Evolutionary conservation across 352 stramenopile species (phyloP), one percentile per base, ranked within the genome.

Genomic region (Achlya hypogyna): DNA sequence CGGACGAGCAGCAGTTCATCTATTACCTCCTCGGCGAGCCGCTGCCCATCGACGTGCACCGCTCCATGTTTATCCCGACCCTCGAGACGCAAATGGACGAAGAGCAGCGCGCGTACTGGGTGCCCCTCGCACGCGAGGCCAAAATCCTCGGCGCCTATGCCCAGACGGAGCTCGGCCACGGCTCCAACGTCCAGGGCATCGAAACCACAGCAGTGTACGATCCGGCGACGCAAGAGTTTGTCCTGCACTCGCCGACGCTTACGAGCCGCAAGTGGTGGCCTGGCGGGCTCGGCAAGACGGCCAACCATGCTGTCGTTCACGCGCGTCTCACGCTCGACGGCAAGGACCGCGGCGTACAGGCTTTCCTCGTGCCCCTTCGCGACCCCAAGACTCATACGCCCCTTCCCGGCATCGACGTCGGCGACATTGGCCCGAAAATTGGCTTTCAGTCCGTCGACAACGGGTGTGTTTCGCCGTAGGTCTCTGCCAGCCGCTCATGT

Each of bases 201-300:
- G 87, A 97, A 75, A 99, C 95, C 0, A 96, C 87, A 1, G 96
- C 95, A 0, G 93, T 78, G 2, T 98, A 96, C 73, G 72, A 98
- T 42, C 84, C 86, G 51, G 72, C 82, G 27, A 81, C 75, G 5
- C 83, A 97, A 63, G 90, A 97, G 75, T 99, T 95, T 69, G 77
- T 98, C 27, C 85, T 99, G 58, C 72, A 98, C 76, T 96, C 91
- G 8, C 96, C 96, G 0, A 98, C 93, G 14, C 65, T 98, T 25
- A 98, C 94, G 31, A 87, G 80, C 54, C 79, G 82, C 65, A 99
- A 98, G 75, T 98, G 96, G 84, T 99, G 96, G 96, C 93, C 94
- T 1, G 92, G 92, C 16, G 95, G 86, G 2, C 74, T 98, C 8
- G 93, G 88, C 22, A 86, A 88, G 65, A 97, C 89, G 0, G 90